phyloP scores from a whole-genome alignment of 108 stramenopile species.

The Cyclostephanos invisitatus region DNA sequence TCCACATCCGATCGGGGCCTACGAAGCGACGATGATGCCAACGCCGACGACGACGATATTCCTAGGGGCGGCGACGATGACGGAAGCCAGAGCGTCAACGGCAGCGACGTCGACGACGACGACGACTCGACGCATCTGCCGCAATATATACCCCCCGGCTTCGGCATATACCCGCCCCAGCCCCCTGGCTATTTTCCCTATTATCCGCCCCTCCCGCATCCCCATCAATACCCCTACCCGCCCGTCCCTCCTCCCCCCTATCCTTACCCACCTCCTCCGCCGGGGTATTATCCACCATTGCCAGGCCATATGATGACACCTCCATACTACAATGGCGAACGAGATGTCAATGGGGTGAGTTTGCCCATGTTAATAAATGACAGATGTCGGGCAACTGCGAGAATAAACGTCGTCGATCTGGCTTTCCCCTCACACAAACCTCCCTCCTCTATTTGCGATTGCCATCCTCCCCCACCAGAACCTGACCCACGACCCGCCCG shows the following conservation, averaged over 20 bases:
- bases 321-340: constrained; percentile 3
- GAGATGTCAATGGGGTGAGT: constrained; percentile 12
- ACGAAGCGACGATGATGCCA: not conserved
- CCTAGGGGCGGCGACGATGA: not conserved
- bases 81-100: not conserved
- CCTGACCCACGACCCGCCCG: constrained; percentile 28
- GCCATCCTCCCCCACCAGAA: not conserved
- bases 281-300: constrained; percentile 36
- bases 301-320: constrained; percentile 26
- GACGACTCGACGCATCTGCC: not conserved
- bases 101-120: not conserved
- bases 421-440: not conserved
- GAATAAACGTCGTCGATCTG: not conserved
- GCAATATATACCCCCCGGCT: constrained; percentile 1
- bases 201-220: not conserved
- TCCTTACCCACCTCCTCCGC: not conserved
- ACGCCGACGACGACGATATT: not conserved
- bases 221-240: constrained; percentile 1
- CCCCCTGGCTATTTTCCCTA: constrained; percentile 38
- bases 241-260: not conserved
- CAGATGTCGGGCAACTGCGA: not conserved
- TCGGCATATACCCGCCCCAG: constrained; percentile 13
- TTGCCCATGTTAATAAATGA: not conserved
- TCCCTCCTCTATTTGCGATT: not conserved
- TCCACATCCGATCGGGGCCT: not conserved